Evolutionary conservation across 2,329 filamentous ascomycete species (phyloP), one percentile per base, ranked within the genome.

Genomic region (Penicillium olsonii): DNA sequence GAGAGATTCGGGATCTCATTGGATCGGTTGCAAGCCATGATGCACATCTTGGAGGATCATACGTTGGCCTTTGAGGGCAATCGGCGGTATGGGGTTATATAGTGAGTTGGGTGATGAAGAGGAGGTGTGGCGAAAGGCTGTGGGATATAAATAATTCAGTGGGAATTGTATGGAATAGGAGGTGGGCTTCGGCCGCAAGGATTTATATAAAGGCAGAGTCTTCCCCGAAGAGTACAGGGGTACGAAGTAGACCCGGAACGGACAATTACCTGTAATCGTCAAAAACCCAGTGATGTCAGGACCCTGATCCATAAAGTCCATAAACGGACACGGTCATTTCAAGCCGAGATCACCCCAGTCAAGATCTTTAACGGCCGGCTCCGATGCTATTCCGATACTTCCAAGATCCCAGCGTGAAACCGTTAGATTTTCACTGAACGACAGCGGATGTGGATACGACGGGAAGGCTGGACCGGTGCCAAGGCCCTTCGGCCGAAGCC

Each of bases 301-400:
- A 38, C 17, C 34, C 45, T 51, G 50, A 38, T 37, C 48, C 7
- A 33, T 33, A 48, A 22, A 9, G 34, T 42, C 11, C 33, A 26
- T 8, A 26, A 31, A 14, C 14, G n/a, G 29, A 31, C 29, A 31
- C 29, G 29, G 57, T 45, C 14, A 19, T 26, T 22, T 43, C 29
- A 43, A 60, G 50, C 60, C 58, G 60, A 59, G 43, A 55, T 59
- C 54, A 54, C 50, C 56, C 53, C 48, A 53, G 43, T 27, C 31
- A 10, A 42, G 29, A 47, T 45, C 41, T 20, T 19, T 24, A 41
- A 45, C 58, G 58, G 60, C 51, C 60, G 60, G 60, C 55, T 62
- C 60, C 60, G 60, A 37, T 17, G 15, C 2, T 12, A n/a, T 38
- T 45, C 15, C 27, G 44, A 15, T 17, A 33, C 22, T 34, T 20